Percentiles rank a stretch among this genome's conserved stretches.
These are phyloP conservation scores for Saussurea involucrata DNA, from an alignment of 129 eudicot species.

Conservation along the genomic window DNA sequence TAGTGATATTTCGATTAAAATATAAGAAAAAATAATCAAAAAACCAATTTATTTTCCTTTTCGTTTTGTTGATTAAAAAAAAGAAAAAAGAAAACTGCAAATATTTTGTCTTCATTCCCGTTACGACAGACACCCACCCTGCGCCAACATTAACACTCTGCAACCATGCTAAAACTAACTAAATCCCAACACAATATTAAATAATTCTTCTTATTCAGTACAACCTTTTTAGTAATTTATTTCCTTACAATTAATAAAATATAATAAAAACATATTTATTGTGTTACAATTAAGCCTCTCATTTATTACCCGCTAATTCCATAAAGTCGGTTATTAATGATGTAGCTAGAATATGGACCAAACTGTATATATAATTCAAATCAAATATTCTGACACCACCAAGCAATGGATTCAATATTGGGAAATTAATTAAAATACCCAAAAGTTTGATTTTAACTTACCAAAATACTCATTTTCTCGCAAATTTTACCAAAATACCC, in stretches of 20 bases:
- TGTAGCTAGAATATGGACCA: not conserved
- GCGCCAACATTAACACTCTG: slow-evolving; percentile 13
- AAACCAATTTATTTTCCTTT: too few species aligned
- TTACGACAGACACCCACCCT: slow-evolving; percentile 18
- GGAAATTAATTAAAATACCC: too few species aligned
- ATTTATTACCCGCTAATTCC: not conserved
- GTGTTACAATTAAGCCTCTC: not conserved
- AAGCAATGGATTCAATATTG: too few species aligned
- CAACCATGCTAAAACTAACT: slow-evolving; percentile 5
- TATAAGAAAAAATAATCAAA: too few species aligned
- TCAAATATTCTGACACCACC: too few species aligned
- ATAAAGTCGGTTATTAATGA: not conserved
- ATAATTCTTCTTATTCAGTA: not conserved
- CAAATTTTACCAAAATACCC: too few species aligned
- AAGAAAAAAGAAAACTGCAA: slow-evolving; percentile 8
- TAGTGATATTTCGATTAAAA: too few species aligned
- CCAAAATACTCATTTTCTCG: too few species aligned
- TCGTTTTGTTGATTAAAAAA: not conserved
- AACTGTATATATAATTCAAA: too few species aligned
- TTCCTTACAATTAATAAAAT: not conserved
- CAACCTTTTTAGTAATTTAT: not conserved
- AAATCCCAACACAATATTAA: not conserved
- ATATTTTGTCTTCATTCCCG: slow-evolving; percentile 15
- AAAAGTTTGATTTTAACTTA: too few species aligned
- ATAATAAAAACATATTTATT: not conserved